Evolutionary conservation across 768 basidiomycete genomes (phyloP).

Genomic region (Suillus subalutaceus): DNA sequence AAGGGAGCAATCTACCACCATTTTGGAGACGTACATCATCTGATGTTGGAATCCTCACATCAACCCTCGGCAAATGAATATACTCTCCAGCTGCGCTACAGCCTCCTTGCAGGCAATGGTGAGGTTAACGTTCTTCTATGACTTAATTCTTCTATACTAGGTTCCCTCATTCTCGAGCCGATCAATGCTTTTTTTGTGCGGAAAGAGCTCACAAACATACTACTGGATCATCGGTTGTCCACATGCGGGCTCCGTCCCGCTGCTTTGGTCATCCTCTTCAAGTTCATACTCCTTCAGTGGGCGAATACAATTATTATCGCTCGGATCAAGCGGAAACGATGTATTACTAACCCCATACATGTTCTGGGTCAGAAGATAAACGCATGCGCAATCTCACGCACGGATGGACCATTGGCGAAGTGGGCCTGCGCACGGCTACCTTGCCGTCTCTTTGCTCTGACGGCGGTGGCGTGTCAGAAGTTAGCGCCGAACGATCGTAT

Average conservation of each 20-base stretch:
- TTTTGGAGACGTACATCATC: slow-evolving; percentile 7
- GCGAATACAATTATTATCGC: not conserved
- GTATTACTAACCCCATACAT: not conserved
- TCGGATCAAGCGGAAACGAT: slow-evolving; percentile 5
- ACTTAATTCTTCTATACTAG: slow-evolving; percentile 5
- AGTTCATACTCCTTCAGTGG: not conserved
- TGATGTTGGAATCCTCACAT: slow-evolving; percentile 1
- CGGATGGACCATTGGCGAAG: not conserved
- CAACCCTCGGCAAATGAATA: slow-evolving; percentile 4
- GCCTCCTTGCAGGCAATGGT: slow-evolving; percentile 11
- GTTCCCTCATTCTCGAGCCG: slow-evolving; percentile 1
- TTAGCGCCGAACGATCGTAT: not conserved
- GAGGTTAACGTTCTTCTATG: slow-evolving; percentile 5
- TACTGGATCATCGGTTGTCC: not conserved
- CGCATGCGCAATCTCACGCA: not conserved
- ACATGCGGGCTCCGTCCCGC: slow-evolving; percentile 1
- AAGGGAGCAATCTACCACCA: not conserved
- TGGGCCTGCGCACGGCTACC: not conserved
- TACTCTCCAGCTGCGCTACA: slow-evolving; percentile 5
- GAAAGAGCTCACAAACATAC: not conserved
- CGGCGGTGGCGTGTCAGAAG: not conserved
- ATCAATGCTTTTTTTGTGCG: slow-evolving; percentile 2
- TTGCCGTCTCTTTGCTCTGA: not conserved
- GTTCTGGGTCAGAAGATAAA: not conserved
- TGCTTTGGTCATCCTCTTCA: not conserved